Percentiles rank a stretch among this genome's conserved stretches.
Conservation (phyloP, 176 grass and related monocot species). For the Triticum dicoccoides region DNA sequence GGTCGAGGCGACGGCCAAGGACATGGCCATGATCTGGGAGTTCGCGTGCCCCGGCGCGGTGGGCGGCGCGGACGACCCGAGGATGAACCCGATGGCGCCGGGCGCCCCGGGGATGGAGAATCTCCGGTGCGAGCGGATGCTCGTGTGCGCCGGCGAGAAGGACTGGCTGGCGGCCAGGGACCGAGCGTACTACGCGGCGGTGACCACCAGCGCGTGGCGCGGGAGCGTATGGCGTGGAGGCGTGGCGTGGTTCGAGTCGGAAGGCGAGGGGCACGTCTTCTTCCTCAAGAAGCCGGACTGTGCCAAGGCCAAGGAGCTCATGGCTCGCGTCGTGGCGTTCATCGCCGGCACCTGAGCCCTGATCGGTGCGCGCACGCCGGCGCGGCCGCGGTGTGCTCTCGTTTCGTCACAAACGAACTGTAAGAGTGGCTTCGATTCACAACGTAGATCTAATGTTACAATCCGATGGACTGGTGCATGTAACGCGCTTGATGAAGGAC, state of each 20-base stretch:
- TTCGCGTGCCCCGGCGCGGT: conserved; percentile 40
- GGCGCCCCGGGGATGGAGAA: conserved; percentile 16
- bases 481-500: conserved; percentile 1
- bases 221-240: conserved; percentile 31
- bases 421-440: background rate
- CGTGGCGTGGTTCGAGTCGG: conserved; percentile 41
- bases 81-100: conserved; percentile 37
- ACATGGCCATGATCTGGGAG: conserved; percentile 35
- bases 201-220: conserved; percentile 26
- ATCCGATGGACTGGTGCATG: background rate
- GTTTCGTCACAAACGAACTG: background rate
- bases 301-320: conserved; percentile 22
- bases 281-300: conserved; percentile 35
- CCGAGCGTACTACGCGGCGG: conserved; percentile 32
- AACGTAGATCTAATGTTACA: background rate
- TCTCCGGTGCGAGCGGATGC: conserved; percentile 37
- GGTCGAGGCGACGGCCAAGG: background rate
- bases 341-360: background rate
- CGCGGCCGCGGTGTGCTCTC: background rate
- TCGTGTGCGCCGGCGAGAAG: conserved; percentile 37
- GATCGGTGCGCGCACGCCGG: no score
- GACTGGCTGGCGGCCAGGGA: conserved; percentile 39
- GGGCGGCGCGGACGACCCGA: conserved; percentile 45
- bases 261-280: conserved; percentile 54
- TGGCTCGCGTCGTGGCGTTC: conserved; percentile 36